Percentiles rank a stretch among this genome's conserved stretches.
phyloP scores from a whole-genome alignment of 192 early-diverging fungal genomes.

The Coemansia sp. region DNA sequence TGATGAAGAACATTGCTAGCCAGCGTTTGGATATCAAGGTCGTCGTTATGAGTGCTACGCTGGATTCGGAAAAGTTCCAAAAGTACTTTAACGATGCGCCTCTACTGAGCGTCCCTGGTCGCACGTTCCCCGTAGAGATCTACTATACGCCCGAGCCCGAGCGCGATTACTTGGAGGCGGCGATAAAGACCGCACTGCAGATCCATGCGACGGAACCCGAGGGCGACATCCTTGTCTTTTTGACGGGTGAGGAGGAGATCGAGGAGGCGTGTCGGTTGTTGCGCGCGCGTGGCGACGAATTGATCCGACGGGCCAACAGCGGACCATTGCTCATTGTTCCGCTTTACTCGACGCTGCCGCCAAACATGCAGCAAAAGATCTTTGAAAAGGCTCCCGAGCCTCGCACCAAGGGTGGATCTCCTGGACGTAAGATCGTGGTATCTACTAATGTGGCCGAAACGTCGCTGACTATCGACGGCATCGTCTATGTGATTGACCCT shows the following conservation, averaged over 20 bases:
- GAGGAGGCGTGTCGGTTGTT: conserved; percentile 92
- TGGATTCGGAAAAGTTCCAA: conserved; percentile 99
- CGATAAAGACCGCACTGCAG: conserved; percentile 91
- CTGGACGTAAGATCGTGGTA: conserved; percentile 95
- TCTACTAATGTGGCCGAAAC: conserved; percentile 99
- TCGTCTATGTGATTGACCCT: conserved; percentile 98
- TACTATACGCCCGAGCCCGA: conserved; percentile 98
- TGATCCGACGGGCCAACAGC: conserved; percentile 58
- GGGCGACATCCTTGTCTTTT: conserved; percentile 96
- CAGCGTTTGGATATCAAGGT: conserved; percentile 84
- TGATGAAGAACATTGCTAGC: conserved; percentile 87
- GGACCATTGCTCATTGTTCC: conserved; percentile 88
- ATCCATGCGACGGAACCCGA: conserved; percentile 90
- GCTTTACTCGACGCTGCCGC: conserved; percentile 91
- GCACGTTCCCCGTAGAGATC: conserved; percentile 98
- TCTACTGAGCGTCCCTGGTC: conserved; percentile 87
- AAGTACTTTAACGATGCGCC: conserved; percentile 97
- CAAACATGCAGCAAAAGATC: conserved; percentile 87
- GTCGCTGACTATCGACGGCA: conserved; percentile 96
- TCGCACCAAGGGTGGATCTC: conserved; percentile 69
- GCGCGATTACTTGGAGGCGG: conserved; percentile 95
- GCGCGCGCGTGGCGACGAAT: conserved; percentile 69
- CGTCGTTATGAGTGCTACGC: conserved; percentile 96
- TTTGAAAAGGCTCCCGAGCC: conserved; percentile 89
- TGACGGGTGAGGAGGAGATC: conserved; percentile 99